phyloP scores from a whole-genome alignment of 2,329 filamentous ascomycete genomes.

The Calonectria naviculata region DNA sequence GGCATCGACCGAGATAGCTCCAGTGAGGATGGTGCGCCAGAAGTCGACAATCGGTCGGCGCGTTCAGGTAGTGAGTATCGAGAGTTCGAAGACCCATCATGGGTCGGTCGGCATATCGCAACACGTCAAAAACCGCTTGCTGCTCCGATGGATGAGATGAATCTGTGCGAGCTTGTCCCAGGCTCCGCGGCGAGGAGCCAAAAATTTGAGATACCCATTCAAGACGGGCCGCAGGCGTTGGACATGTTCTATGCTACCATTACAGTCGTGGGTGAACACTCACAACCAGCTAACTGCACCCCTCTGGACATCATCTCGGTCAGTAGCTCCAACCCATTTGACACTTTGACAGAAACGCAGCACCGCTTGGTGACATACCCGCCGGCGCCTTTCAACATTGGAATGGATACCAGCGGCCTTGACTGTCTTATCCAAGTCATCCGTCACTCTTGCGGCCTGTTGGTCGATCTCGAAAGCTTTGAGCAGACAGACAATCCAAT shows the following conservation, averaged over 20 bases:
- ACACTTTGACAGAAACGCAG: not conserved
- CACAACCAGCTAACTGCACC: not conserved
- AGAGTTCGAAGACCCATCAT: not conserved
- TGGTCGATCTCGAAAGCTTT: not conserved
- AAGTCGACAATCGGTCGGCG: not conserved
- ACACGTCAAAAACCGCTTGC: not conserved
- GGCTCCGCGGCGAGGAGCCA: too few species aligned
- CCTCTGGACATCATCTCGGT: not conserved
- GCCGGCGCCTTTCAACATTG: not conserved
- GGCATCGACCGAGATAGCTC: not conserved
- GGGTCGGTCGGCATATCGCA: not conserved
- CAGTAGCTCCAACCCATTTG: not conserved
- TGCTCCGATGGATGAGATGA: too few species aligned
- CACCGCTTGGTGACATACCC: not conserved
- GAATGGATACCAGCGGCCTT: not conserved
- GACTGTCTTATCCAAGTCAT: not conserved
- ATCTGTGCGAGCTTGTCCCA: too few species aligned
- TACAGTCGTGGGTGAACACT: not conserved
- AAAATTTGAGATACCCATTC: too few species aligned
- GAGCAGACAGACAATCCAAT: not conserved
- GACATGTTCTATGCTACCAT: not conserved
- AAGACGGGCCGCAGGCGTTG: not conserved
- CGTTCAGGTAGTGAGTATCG: not conserved
- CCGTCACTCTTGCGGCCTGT: not conserved
- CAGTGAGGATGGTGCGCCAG: not conserved